A percentile compares a stretch with the other conserved stretches of the same genome.
phyloP scores from a whole-genome alignment of 176 grass and related monocot genomes.

The Hordeum vulgare region MorexV3_pseudomolecules_assembly NC_058519.1:2870613-2871112 shows the following conservation, averaged over 20 bases:
- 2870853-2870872: constrained; percentile 67
- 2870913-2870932: constrained; percentile 87
- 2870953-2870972: constrained; percentile 87
- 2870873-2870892: constrained; percentile 81
- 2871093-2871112: background rate
- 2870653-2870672: constrained; percentile 78
- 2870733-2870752: constrained; percentile 73
- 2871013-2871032: constrained; percentile 89
- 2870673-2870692: constrained; percentile 88
- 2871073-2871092: background rate
- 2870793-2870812: constrained; percentile 64
- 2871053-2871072: no score
- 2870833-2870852: constrained; percentile 69
- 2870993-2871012: constrained; percentile 73
- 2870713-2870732: constrained; percentile 71
- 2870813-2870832: constrained; percentile 75
- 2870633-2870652: constrained; percentile 88
- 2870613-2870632: constrained; percentile 84
- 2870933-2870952: constrained; percentile 82
- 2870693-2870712: constrained; percentile 89
- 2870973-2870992: constrained; percentile 66
- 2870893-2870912: constrained; percentile 73
- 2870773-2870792: constrained; percentile 69
- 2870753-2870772: constrained; percentile 83
- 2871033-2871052: constrained; percentile 28